phyloP scores from a whole-genome alignment of 257 asterid species.

The Fraxinus americana region DNA sequence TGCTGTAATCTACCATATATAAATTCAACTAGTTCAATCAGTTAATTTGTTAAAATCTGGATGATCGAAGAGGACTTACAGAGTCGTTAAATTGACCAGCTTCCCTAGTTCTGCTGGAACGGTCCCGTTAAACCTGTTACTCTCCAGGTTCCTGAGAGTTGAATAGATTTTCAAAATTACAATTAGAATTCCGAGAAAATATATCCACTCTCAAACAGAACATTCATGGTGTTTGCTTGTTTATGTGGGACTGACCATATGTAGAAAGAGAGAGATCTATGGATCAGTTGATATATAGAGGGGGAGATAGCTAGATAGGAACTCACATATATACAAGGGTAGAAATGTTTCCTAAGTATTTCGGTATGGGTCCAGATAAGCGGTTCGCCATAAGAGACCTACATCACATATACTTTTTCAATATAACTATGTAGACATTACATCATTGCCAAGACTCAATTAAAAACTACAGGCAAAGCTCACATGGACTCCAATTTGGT shows the following conservation, averaged over 20 bases:
- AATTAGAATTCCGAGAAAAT: constrained; percentile 5
- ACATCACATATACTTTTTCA: constrained; percentile 14
- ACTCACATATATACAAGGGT: constrained; percentile 46
- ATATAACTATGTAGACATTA: background rate
- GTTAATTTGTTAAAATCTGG: constrained; percentile 6
- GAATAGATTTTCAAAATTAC: constrained; percentile 17
- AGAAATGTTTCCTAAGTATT: constrained; percentile 54
- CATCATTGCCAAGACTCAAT: constrained; percentile 6
- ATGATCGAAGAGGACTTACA: constrained; percentile 31
- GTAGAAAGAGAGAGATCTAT: no score
- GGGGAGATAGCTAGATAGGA: background rate
- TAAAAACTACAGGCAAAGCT: constrained; percentile 20
- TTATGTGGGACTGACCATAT: background rate
- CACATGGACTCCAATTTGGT: constrained; percentile 45
- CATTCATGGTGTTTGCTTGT: background rate
- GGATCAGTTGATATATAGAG: background rate
- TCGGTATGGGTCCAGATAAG: constrained; percentile 62
- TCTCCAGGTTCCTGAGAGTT: constrained; percentile 59
- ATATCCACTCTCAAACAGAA: background rate
- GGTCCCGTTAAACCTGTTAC: constrained; percentile 52
- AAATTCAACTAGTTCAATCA: background rate
- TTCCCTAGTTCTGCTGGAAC: constrained; percentile 71
- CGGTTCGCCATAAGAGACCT: constrained; percentile 51
- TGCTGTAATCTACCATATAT: no score
- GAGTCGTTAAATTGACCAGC: constrained; percentile 50